Conservation (phyloP, 352 stramenopile species). For the Pythium aquatile region DNA sequence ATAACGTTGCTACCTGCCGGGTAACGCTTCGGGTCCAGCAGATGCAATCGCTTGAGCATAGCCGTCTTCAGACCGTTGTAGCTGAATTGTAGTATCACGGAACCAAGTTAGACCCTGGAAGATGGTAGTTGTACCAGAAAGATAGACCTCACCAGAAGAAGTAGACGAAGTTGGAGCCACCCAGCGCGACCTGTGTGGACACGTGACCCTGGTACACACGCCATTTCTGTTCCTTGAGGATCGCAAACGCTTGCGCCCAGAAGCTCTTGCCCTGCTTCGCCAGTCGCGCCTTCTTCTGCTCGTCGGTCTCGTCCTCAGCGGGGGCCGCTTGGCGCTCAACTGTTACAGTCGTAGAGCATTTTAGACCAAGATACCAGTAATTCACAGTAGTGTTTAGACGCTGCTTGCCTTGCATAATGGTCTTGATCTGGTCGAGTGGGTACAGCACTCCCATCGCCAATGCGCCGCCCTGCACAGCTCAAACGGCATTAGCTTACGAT, state of each 20-base stretch:
- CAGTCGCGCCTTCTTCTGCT: slow-evolving; percentile 7
- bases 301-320: slow-evolving; percentile 14
- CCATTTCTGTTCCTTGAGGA: slow-evolving; percentile 67
- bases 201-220: slow-evolving; percentile 76
- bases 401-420: slow-evolving; percentile 70
- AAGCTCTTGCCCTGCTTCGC: slow-evolving; percentile 33
- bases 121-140: not conserved
- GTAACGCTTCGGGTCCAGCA: slow-evolving; percentile 27
- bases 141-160: slow-evolving; percentile 70
- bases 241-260: slow-evolving; percentile 40
- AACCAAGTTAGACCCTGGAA: not conserved
- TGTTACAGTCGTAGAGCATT: not conserved
- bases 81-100: slow-evolving; percentile 22
- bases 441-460: slow-evolving; percentile 81
- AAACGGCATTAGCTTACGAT: not conserved
- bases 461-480: slow-evolving; percentile 45
- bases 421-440: slow-evolving; percentile 85
- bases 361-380: slow-evolving; percentile 2
- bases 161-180: slow-evolving; percentile 86
- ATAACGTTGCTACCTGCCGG: slow-evolving; percentile 37
- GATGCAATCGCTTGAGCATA: slow-evolving; percentile 61
- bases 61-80: slow-evolving; percentile 69
- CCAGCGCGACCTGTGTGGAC: slow-evolving; percentile 73
- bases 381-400: not conserved
- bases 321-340: slow-evolving; percentile 24